phyloP scores from a whole-genome alignment of 805 yeast species.

The Lipomyces kockii region DNA sequence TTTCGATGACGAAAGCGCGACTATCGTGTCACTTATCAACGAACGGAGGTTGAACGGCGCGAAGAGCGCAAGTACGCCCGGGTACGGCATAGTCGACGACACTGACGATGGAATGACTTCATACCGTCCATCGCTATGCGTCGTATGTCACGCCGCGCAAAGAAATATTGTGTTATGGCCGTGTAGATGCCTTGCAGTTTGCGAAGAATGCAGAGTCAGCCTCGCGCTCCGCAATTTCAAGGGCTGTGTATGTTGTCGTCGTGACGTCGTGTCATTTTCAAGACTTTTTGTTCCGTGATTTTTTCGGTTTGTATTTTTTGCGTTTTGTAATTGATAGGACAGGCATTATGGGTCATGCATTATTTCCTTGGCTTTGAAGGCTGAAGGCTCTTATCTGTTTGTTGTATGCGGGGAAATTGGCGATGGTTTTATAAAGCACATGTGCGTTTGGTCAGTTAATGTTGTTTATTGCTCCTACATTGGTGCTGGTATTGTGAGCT shows the following conservation, averaged over 20 bases:
- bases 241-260: conserved; percentile 84
- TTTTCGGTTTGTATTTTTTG: neutral
- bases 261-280: conserved; percentile 69
- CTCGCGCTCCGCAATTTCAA: conserved; percentile 72
- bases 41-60: conserved; percentile 17
- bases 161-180: conserved; percentile 91
- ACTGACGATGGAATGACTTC: conserved; percentile 19
- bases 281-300: conserved; percentile 59
- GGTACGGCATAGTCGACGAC: conserved; percentile 13
- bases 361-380: neutral
- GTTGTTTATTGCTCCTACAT: neutral
- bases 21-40: conserved; percentile 21
- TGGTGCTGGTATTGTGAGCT: neutral
- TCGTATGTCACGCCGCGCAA: conserved; percentile 75
- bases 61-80: neutral
- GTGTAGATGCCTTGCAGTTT: conserved; percentile 84
- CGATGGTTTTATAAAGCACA: neutral
- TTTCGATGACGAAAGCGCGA: conserved; percentile 20
- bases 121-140: conserved; percentile 53
- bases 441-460: neutral
- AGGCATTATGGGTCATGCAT: neutral
- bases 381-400: neutral
- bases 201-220: conserved; percentile 79
- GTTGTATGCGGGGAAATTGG: neutral
- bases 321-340: neutral